These are phyloP conservation scores for Schizosaccharomyces japonicus DNA, from an alignment of 805 yeast genomes.

Conservation along the genomic window DNA sequence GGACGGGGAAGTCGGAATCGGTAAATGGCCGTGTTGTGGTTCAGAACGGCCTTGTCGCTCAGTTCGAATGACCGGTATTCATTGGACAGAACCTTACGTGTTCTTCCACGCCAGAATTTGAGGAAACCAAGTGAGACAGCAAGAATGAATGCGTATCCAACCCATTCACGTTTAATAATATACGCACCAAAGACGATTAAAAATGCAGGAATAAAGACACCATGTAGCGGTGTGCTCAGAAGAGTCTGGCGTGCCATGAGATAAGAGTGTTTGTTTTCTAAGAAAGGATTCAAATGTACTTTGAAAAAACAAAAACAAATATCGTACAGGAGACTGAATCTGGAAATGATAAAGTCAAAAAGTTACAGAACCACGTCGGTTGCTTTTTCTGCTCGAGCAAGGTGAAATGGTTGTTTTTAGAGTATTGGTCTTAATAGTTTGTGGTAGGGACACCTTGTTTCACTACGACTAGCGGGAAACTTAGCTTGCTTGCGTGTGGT, in stretches of 20 bases:
- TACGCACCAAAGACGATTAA: constrained; percentile 14
- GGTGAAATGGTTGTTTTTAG: too few species aligned
- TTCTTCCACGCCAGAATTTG: constrained; percentile 14
- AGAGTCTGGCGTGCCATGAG: constrained; percentile 7
- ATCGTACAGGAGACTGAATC: too few species aligned
- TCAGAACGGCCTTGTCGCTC: constrained; percentile 46
- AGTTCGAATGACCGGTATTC: constrained; percentile 59
- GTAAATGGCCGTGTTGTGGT: constrained; percentile 59
- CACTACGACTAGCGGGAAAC: too few species aligned
- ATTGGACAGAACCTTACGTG: constrained; percentile 28
- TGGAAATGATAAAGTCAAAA: too few species aligned
- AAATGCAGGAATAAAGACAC: constrained; percentile 14
- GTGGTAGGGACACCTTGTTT: too few species aligned
- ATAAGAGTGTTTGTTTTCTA: too few species aligned
- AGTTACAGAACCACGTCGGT: too few species aligned
- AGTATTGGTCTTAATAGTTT: too few species aligned
- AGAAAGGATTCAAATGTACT: too few species aligned
- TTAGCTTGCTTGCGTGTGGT: too few species aligned
- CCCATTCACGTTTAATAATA: constrained; percentile 13
- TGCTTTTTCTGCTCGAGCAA: too few species aligned
- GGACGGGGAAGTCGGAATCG: constrained; percentile 61
- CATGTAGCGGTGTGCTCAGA: constrained; percentile 16
- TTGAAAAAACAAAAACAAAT: too few species aligned
- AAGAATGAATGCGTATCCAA: constrained; percentile 10
- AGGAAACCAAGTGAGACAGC: constrained; percentile 12